phyloP scores from a whole-genome alignment of 1,139 yeast species.

The Maudiozyma humilis region DNA sequence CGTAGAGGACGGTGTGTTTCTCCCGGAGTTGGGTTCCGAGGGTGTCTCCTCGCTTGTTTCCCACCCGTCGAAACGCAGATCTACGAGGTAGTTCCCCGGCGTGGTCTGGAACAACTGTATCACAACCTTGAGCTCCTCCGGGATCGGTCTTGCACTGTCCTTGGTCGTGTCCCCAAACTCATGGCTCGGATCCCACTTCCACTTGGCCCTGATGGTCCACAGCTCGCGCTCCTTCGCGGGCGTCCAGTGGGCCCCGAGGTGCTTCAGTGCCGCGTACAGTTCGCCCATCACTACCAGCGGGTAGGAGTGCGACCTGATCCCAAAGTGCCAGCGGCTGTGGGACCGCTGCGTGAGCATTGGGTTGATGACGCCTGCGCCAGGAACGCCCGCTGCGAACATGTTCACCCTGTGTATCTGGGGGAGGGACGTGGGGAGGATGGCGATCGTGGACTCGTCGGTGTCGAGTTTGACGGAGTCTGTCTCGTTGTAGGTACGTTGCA shows the following conservation, averaged over 20 bases:
- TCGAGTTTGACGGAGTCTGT: constrained; percentile 13
- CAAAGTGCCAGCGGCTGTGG: constrained; percentile 97
- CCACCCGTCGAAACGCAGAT: constrained; percentile 97
- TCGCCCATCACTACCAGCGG: constrained; percentile 99
- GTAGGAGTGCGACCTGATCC: constrained; percentile 89
- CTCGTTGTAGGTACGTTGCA: constrained; percentile 24
- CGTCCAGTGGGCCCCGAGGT: constrained; percentile 97
- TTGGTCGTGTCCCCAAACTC: constrained; percentile 28
- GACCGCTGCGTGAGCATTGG: constrained; percentile 77
- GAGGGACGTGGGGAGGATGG: constrained; percentile 84
- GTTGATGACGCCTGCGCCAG: constrained; percentile 47
- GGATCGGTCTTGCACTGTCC: constrained; percentile 32
- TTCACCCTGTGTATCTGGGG: constrained; percentile 92
- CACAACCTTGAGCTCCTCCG: constrained; percentile 91
- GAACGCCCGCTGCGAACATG: constrained; percentile 58
- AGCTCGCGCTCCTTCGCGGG: constrained; percentile 85
- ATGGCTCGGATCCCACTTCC: constrained; percentile 50
- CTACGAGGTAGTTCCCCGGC: constrained; percentile 90
- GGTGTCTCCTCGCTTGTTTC: no score
- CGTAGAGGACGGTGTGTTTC: constrained; percentile 40
- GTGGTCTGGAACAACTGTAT: constrained; percentile 92
- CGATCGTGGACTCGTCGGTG: constrained; percentile 51
- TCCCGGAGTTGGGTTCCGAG: no score
- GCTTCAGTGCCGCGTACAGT: constrained; percentile 84
- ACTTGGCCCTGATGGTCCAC: constrained; percentile 92